Evolutionary conservation across 352 stramenopile genomes (phyloP).

Genomic region (Sclerospora graminicola): DNA sequence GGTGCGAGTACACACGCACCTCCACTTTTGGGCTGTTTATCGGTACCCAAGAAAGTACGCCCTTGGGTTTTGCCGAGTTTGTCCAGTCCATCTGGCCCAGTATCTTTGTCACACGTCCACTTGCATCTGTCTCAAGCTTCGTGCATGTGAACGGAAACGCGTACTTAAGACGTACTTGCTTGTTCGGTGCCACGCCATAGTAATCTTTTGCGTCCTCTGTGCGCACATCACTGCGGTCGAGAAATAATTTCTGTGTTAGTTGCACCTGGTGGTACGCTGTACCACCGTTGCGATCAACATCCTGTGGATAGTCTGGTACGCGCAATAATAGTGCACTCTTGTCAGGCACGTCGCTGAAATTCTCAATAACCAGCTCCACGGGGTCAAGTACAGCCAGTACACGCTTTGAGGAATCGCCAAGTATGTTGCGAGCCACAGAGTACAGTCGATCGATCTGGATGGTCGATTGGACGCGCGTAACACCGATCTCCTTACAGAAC

Average conservation of each 20-base stretch:
- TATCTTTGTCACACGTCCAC: conserved; percentile 43
- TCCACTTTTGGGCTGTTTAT: conserved; percentile 71
- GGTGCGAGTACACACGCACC: conserved; percentile 93
- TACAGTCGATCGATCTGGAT: conserved; percentile 80
- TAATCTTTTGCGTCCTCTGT: conserved; percentile 78
- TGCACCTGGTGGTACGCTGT: conserved; percentile 48
- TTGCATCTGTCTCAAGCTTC: conserved; percentile 69
- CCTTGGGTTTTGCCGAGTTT: conserved; percentile 87
- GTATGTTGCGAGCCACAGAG: conserved; percentile 53
- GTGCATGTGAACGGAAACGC: conserved; percentile 90
- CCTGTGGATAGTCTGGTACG: conserved; percentile 70
- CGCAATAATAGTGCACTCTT: conserved; percentile 32
- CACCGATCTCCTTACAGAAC: conserved; percentile 82
- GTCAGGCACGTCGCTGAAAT: conserved; percentile 36
- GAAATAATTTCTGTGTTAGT: conserved; percentile 49
- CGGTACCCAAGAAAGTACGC: conserved; percentile 95
- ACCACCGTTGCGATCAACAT: conserved; percentile 41
- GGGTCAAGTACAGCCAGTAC: conserved; percentile 77
- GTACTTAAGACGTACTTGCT: conserved; percentile 96
- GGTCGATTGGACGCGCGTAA: conserved; percentile 79
- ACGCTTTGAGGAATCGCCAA: conserved; percentile 66
- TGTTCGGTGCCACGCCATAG: conserved; percentile 91
- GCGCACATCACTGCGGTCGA: conserved; percentile 69
- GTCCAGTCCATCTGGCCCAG: conserved; percentile 54
- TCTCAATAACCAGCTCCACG: conserved; percentile 61